Conservation (phyloP, 306 rosid genomes). For the Castanea sativa region DNA sequence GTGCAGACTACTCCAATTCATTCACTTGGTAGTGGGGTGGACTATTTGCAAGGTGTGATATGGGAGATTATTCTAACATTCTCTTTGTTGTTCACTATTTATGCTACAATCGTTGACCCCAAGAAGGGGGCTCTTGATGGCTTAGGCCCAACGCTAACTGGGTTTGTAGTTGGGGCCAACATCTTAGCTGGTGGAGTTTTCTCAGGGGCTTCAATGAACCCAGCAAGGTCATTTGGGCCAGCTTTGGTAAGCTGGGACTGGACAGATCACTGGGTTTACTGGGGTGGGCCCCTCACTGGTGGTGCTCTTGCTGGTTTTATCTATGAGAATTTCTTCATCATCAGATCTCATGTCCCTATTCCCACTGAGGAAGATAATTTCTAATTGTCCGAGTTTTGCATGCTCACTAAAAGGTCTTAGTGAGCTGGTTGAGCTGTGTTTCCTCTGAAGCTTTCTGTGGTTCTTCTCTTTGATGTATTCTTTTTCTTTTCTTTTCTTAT, state of each 20-base stretch:
- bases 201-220: slow-evolving; percentile 86
- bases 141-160: slow-evolving; percentile 64
- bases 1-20: slow-evolving; percentile 66
- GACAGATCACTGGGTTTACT: slow-evolving; percentile 93
- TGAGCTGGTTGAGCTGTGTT: neutral
- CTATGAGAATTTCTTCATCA: slow-evolving; percentile 72
- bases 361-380: slow-evolving; percentile 30
- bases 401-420: too few relatives aligned
- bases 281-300: slow-evolving; percentile 91
- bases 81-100: too few relatives aligned
- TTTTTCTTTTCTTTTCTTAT: too few relatives aligned
- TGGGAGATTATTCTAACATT: slow-evolving; percentile 46
- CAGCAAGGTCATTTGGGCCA: slow-evolving; percentile 88
- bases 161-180: slow-evolving; percentile 84
- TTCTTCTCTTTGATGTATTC: too few relatives aligned
- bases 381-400: neutral
- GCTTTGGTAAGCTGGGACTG: slow-evolving; percentile 74
- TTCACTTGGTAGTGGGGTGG: slow-evolving; percentile 70
- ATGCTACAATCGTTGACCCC: too few relatives aligned
- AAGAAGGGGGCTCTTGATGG: slow-evolving; percentile 61
- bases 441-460: neutral
- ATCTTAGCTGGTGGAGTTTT: slow-evolving; percentile 81
- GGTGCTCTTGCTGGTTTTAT: slow-evolving; percentile 79
- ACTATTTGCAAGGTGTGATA: slow-evolving; percentile 64
- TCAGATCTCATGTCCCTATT: slow-evolving; percentile 45